phyloP scores from a whole-genome alignment of 345 rosid genomes.

The Eucalyptus cloeziana region DNA sequence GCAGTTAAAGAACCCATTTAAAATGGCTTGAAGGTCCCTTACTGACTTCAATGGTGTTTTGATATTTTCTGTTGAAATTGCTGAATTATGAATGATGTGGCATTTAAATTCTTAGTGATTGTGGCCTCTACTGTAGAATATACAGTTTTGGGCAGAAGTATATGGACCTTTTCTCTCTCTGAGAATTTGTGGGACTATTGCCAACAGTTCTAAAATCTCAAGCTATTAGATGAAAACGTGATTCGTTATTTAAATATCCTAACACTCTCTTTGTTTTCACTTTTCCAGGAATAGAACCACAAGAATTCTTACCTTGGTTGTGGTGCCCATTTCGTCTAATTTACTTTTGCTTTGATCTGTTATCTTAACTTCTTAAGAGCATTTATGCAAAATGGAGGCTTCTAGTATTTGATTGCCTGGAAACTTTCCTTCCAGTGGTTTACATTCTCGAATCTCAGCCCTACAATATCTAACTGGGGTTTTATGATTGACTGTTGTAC shows the following conservation, averaged over 20 bases:
- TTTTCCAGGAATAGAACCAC: neutral
- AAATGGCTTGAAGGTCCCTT: neutral
- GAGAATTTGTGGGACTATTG: too few species aligned
- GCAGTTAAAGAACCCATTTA: neutral
- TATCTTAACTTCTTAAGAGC: too few species aligned
- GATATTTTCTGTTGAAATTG: neutral
- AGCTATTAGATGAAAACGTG: too few species aligned
- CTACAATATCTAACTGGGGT: too few species aligned
- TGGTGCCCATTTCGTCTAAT: neutral
- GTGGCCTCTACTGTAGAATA: neutral
- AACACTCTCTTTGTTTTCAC: neutral
- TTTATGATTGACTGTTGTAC: too few species aligned
- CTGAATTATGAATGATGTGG: neutral
- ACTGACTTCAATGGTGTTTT: neutral
- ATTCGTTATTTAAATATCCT: too few species aligned
- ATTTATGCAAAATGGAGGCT: too few species aligned
- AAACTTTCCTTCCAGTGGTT: too few species aligned
- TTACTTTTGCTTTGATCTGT: too few species aligned
- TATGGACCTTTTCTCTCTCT: neutral
- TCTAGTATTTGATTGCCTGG: too few species aligned
- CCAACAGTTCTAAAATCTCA: too few species aligned
- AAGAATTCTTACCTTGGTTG: neutral
- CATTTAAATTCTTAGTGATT: neutral
- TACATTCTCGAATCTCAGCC: too few species aligned
- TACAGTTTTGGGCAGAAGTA: neutral